Conservation (phyloP, 2,329 filamentous ascomycete species). For the Exophiala bonariae region DNA sequence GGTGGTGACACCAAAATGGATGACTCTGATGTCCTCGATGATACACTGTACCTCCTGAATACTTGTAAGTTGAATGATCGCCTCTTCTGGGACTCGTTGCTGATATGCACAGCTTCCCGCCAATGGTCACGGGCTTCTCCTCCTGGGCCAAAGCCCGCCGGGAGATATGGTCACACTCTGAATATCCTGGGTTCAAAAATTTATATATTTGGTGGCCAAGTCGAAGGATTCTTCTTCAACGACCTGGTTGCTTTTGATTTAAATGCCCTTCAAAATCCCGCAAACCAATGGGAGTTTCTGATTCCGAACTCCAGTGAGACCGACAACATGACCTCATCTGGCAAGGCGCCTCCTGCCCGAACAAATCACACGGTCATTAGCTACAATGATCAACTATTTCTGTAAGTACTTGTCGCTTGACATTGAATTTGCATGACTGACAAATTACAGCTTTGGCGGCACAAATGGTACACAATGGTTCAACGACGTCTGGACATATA, state of each 20-base stretch:
- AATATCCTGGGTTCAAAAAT: conserved; percentile 97
- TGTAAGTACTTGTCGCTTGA: conserved; percentile 59
- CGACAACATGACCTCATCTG: conserved; percentile 51
- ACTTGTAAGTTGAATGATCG: conserved; percentile 74
- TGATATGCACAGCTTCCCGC: conserved; percentile 69
- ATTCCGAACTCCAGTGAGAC: conserved; percentile 68
- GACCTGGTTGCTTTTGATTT: conserved; percentile 93
- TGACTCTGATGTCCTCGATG: conserved; percentile 85
- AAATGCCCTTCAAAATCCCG: conserved; percentile 86
- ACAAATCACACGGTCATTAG: conserved; percentile 94
- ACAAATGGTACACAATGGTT: conserved; percentile 97
- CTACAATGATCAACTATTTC: conserved; percentile 88
- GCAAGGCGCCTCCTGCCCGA: conserved; percentile 77
- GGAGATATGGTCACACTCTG: conserved; percentile 91
- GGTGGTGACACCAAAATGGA: conserved; percentile 98
- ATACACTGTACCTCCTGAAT: conserved; percentile 94
- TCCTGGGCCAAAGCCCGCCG: conserved; percentile 78
- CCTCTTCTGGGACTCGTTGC: not conserved
- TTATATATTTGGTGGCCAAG: conserved; percentile 95
- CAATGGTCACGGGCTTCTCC: conserved; percentile 97
- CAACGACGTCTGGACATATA: conserved; percentile 98
- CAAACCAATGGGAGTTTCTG: conserved; percentile 94
- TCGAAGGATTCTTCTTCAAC: conserved; percentile 98
- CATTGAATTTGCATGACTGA: conserved; percentile 14
- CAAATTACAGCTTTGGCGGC: conserved; percentile 76